Evolutionary conservation across 148 eudicot genomes (phyloP), one percentile per base, ranked within the genome.

Genomic region (Bassia scoparia): DNA sequence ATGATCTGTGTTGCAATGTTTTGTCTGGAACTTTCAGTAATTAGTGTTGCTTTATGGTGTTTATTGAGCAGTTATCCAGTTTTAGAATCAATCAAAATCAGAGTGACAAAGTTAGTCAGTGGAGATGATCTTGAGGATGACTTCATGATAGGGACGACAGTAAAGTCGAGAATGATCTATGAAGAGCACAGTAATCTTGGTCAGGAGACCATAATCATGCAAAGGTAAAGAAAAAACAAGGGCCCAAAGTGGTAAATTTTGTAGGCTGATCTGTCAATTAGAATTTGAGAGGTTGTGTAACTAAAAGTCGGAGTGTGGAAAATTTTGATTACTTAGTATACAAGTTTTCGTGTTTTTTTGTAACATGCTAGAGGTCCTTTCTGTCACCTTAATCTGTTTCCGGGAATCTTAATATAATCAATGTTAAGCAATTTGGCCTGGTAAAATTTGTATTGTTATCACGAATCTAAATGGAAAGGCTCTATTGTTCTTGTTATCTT

Each of bases 91-190:
- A 66, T 82, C 83, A 46, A 86, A 78, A 76, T 78, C 89, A 26
- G 74, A 72, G 86, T 95, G 62, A 95, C 91, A 24, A 95, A 90
- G 74, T 76, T 95, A 26, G n/a, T 60, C 23, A 88, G 97, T 5
- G 99, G 99, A 23, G 99, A 95, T 67, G 99, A 95, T 86, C 96
- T 95, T 24, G 99, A 92, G 55, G 99, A 95, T 58, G 99, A 95
- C 77, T 95, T 95, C 76, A 73, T 76, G 62, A 33, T 77, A 26
- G 86, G 27, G 85, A 74, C 0, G 67, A 72, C 18, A 18, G 41
- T 61, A 83, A 70, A 30, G 60, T 52, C 37, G 24, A 71, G 30
- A 64, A 31, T 4, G 80, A 68, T 34, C 60, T n/a, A 60, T 59
- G 65, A 81, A 72, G 49, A 80, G 44, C 55, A 78, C 69, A 30